A percentile compares a stretch with the other conserved stretches of the same genome.
These are phyloP conservation scores for Eurotiales sp. DNA, from an alignment of 2,329 filamentous ascomycete species.

Conservation along the genomic window DNA sequence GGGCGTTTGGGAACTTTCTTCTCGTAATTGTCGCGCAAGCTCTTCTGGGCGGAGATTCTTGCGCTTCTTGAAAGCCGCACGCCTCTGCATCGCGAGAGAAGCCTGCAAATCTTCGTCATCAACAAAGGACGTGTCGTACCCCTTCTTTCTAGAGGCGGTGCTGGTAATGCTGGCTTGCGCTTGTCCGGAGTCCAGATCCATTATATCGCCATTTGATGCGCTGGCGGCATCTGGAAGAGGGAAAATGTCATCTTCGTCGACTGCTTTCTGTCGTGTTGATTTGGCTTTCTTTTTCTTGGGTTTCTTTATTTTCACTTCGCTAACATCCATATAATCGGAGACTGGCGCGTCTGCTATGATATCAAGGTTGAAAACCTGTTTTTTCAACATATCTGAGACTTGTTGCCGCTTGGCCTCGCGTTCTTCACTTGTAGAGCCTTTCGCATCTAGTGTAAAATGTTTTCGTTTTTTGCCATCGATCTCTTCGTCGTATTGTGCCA, in stretches of 20 bases:
- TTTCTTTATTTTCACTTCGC: constrained; percentile 89
- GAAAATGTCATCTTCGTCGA: constrained; percentile 59
- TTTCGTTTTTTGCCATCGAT: constrained; percentile 87
- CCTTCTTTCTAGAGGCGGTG: constrained; percentile 55
- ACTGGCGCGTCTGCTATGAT: constrained; percentile 61
- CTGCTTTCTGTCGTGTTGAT: constrained; percentile 64
- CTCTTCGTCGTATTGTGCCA: constrained; percentile 94
- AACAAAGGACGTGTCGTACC: constrained; percentile 66
- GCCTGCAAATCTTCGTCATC: constrained; percentile 93
- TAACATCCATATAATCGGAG: constrained; percentile 85
- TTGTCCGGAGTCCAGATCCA: constrained; percentile 66
- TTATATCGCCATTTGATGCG: constrained; percentile 48
- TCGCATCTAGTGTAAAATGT: constrained; percentile 78
- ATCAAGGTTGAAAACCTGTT: constrained; percentile 73
- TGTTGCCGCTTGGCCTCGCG: constrained; percentile 53
- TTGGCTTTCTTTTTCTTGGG: constrained; percentile 83
- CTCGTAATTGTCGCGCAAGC: constrained; percentile 71
- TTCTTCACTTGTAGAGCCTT: constrained; percentile 66
- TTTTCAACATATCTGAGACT: constrained; percentile 53
- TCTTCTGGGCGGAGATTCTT: constrained; percentile 85
- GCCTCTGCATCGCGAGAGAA: constrained; percentile 76
- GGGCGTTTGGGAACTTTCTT: constrained; percentile 53
- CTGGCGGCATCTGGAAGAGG: constrained; percentile 32
- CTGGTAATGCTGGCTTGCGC: constrained; percentile 35
- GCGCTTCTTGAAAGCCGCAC: constrained; percentile 82